These are phyloP conservation scores for Toxoplasma gondii DNA, from an alignment of 169 alveolate genomes.

Conservation along the genomic window DNA sequence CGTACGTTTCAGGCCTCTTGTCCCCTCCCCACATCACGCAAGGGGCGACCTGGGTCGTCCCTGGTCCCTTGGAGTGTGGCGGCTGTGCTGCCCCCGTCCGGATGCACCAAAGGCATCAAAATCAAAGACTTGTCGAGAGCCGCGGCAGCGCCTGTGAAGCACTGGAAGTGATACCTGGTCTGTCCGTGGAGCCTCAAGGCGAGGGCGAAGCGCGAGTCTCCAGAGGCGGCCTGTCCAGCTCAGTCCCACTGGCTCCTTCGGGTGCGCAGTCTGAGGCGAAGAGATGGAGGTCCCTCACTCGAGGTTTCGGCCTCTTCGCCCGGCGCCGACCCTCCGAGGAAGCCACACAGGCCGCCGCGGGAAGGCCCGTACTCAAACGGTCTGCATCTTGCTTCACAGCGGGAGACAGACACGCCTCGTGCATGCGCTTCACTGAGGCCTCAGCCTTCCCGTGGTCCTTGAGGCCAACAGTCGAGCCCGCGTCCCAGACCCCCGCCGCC, in stretches of 20 bases:
- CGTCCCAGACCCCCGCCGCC: not conserved
- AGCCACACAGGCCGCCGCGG: not conserved
- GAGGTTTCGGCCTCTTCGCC: not conserved
- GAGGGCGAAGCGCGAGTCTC: not conserved
- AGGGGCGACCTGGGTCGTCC: no score
- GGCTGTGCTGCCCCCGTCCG: no score
- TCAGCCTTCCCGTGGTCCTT: not conserved
- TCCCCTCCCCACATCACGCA: no score
- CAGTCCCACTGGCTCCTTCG: not conserved
- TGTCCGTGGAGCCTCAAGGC: not conserved
- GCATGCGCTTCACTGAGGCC: not conserved
- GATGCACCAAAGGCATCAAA: no score
- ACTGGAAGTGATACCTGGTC: not conserved
- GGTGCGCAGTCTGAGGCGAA: not conserved
- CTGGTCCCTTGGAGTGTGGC: no score
- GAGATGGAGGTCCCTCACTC: not conserved
- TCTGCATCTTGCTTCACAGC: not conserved
- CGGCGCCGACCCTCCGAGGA: not conserved
- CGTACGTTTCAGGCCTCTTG: no score
- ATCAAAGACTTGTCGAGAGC: no score
- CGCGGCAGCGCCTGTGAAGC: no score
- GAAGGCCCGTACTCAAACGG: not conserved
- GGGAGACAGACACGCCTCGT: not conserved
- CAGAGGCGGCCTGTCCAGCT: not conserved
- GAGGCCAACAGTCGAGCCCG: not conserved